Percentiles rank a stretch among this genome's conserved stretches.
Evolutionary conservation across 306 rosid genomes (phyloP).

Genomic region (Prunus padus): DNA sequence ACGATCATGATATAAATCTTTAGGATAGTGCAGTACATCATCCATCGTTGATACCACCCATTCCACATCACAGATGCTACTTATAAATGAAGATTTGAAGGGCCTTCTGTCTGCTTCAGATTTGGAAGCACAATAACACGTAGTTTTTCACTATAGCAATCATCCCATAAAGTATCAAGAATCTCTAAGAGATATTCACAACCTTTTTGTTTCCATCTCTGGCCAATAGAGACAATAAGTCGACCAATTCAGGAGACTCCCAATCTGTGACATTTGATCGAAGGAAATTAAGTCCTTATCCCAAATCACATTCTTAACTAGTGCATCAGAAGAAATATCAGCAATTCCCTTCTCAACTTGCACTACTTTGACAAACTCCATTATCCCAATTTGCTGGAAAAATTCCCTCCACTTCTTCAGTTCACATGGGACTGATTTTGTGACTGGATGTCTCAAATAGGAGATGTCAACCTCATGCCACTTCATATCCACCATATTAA

Average conservation of each 20-base stretch:
- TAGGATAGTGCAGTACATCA: slow-evolving; percentile 68
- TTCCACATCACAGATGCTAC: slow-evolving; percentile 56
- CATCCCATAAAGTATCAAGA: slow-evolving; percentile 85
- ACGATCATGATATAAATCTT: slow-evolving; percentile 69
- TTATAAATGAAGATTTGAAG: slow-evolving; percentile 70
- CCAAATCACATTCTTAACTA: slow-evolving; percentile 45
- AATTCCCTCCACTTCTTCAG: slow-evolving; percentile 72
- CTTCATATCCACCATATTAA: slow-evolving; percentile 50
- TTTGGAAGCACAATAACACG: slow-evolving; percentile 43
- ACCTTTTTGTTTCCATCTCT: slow-evolving; percentile 48
- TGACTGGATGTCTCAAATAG: slow-evolving; percentile 72
- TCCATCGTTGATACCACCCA: slow-evolving; percentile 77
- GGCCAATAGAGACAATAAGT: slow-evolving; percentile 56
- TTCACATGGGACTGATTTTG: slow-evolving; percentile 55
- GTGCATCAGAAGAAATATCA: slow-evolving; percentile 43
- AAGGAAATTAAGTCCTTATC: slow-evolving; percentile 60
- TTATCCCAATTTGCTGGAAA: slow-evolving; percentile 70
- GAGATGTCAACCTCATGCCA: slow-evolving; percentile 77
- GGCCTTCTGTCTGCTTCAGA: slow-evolving; percentile 45
- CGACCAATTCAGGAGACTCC: slow-evolving; percentile 76
- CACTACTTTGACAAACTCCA: slow-evolving; percentile 64
- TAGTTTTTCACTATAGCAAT: slow-evolving; percentile 61
- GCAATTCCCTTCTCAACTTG: slow-evolving; percentile 61
- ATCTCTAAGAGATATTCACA: slow-evolving; percentile 71
- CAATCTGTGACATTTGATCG: slow-evolving; percentile 68